These are phyloP conservation scores for Pythium vanterpoolii DNA, from an alignment of 352 stramenopile species.

Conservation along the genomic window DNA sequence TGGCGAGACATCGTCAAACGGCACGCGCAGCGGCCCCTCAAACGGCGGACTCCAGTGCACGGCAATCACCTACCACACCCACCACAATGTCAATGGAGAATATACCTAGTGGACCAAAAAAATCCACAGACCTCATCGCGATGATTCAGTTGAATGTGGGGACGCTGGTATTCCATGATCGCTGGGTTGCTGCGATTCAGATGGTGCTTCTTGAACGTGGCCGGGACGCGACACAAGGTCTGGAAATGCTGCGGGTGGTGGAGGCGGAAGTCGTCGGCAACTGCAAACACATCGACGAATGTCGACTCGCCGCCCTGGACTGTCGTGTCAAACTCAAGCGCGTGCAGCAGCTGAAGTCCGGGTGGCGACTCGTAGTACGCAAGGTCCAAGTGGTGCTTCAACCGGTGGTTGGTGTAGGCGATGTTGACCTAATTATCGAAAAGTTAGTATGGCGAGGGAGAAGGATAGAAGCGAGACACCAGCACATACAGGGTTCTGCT, in stretches of 20 bases:
- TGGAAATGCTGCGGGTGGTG: constrained; percentile 66
- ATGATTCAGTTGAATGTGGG: constrained; percentile 90
- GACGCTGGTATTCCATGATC: constrained; percentile 93
- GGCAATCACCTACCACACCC: constrained; percentile 58
- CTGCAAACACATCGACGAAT: constrained; percentile 83
- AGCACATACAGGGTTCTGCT: constrained; percentile 60
- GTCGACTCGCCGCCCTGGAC: constrained; percentile 84
- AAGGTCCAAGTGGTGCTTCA: constrained; percentile 94
- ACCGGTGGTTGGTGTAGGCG: constrained; percentile 88
- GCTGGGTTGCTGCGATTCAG: constrained; percentile 85
- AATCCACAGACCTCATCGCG: constrained; percentile 63
- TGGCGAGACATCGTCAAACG: constrained; percentile 59
- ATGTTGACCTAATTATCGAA: constrained; percentile 84
- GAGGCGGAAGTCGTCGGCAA: constrained; percentile 62
- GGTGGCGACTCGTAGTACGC: constrained; percentile 97
- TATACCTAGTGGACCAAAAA: no score
- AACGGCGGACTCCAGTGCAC: constrained; percentile 95
- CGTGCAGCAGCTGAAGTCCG: constrained; percentile 94
- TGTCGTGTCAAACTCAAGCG: constrained; percentile 80
- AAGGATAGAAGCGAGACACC: background rate
- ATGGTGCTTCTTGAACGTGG: constrained; percentile 94
- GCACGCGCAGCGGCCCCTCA: constrained; percentile 89
- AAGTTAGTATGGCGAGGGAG: background rate
- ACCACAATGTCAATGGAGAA: background rate
- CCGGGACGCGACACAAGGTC: constrained; percentile 80